Base-by-base conservation (phyloP, 108 stramenopile species). In the Fragilariopsis cylindrus region DNA sequence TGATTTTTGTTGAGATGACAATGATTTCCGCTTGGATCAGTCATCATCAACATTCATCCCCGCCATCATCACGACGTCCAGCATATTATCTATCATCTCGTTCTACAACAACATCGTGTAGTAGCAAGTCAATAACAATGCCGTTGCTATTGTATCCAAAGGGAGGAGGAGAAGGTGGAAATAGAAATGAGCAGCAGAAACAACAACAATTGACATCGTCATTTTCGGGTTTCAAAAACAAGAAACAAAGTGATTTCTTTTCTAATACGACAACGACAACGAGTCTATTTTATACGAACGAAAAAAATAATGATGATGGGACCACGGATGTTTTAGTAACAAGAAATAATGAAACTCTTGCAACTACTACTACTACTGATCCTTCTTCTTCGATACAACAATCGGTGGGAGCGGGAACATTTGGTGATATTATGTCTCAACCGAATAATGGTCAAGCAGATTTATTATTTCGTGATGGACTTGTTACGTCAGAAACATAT, bases 351-450 rank as follows among this genome's bases (percentile, higher is more conserved):
- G 30, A 30, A 30, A 0, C 30, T 30, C 30, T 30, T 30, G 30
- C 30, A 30, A 30, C 30, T 30, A 30, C 30, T 30, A 52, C 50
- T 12, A 52, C 50, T 13, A 13, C 13, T 60, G 58, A 40, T 11
- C 5, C 11, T 5, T 21, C 58, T 41, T 30, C 62, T 4, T 45
- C 62, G 42, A 44, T 63, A n/a, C 16, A 42, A 63, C 39, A 42
- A 3, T 7, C 9, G 9, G 5, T 3, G 11, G 18, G 9, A 9
- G 62, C 39, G 21, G 88, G 88, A 46, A 87, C 88, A 39, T 69
- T 92, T 54, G 91, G 91, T 41, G 91, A 92, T 74, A 92, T 92
- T 75, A 92, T 92, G 91, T 76, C 85, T 5, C 75, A 69, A 63
- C 49, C 49, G 43, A 57, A 77, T 7, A n/a, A 46, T 15, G 76